A percentile compares a stretch with the other conserved stretches of the same genome.
phyloP scores from a whole-genome alignment of 2,329 filamentous ascomycete genomes.

The Scopulariopsis brevicaulis region DNA sequence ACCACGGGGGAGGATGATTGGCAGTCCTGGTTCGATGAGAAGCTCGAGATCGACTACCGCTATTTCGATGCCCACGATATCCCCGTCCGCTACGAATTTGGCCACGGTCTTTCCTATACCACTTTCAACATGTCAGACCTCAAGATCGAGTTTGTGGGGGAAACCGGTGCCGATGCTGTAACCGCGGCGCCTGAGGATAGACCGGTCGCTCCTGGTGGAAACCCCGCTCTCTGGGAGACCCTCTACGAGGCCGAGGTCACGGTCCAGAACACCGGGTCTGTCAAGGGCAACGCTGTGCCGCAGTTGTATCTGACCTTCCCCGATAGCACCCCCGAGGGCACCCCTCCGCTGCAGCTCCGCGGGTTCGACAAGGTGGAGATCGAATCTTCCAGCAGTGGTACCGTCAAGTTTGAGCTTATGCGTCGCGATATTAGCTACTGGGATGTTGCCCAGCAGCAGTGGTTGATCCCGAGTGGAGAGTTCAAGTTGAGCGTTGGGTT shows the following conservation, averaged over 20 bases:
- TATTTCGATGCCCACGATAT: constrained; percentile 37
- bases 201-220: constrained; percentile 28
- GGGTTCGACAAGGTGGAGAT: constrained; percentile 53
- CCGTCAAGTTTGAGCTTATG: constrained; percentile 40
- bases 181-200: constrained; percentile 24
- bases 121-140: constrained; percentile 36
- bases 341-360: constrained; percentile 47
- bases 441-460: constrained; percentile 50
- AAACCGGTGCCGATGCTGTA: constrained; percentile 9
- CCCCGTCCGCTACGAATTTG: constrained; percentile 41
- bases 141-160: constrained; percentile 16
- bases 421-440: constrained; percentile 56
- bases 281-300: constrained; percentile 31
- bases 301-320: constrained; percentile 38
- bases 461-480: constrained; percentile 36
- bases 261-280: constrained; percentile 28
- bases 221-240: constrained; percentile 33
- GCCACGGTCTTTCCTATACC: constrained; percentile 45
- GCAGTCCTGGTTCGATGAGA: constrained; percentile 39
- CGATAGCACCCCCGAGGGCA: constrained; percentile 9
- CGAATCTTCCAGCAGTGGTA: constrained; percentile 27
- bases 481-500: constrained; percentile 33
- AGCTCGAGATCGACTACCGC: constrained; percentile 41
- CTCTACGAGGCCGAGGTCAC: constrained; percentile 25
- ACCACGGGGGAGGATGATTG: constrained; percentile 37